Evolutionary conservation across 345 rosid species (phyloP), one percentile per base, ranked within the genome.

Genomic region (Aegle marmelos): DNA sequence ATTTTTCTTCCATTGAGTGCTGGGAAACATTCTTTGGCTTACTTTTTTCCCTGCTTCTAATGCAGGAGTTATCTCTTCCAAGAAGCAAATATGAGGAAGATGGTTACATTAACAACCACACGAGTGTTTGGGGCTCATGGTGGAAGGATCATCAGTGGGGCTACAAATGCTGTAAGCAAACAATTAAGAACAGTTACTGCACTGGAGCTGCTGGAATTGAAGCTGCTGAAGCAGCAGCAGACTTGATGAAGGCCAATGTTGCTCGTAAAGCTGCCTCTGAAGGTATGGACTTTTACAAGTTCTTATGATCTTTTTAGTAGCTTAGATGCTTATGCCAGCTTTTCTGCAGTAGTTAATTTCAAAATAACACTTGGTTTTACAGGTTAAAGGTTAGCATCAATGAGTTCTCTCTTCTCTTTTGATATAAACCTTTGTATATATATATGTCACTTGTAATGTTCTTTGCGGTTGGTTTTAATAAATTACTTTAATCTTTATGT

Each of bases 131-230:
- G 91, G 98, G 95, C n/a, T 94, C 98, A 13, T 93, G 97, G 98
- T 93, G 94, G 95, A 93, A 85, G 76, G 98, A 90, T 82, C 90
- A 91, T 37, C 97, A 88, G 24, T 93, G 98, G 97, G 93, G 98
- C 16, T 91, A 93, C 57, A 91, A 83, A 77, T 94, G 98, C 75
- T 94, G 98, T 58, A 86, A 86, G 81, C 98, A 94, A 78, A 87
- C 86, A 6, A 82, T 91, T 27, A 79, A 90, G 53, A 95, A 93
- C 78, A 90, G 97, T 79, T 94, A 93, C 37, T 91, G 98, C 84
- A 89, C 93, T 1, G 98, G 98, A 10, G 80, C 83, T 19, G 92
- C 95, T 1, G 98, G 98, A 45, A 90, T 95, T 67, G 88, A 90
- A 77, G 98, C 98, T 69, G 93, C 91, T 5, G 92, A 91, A 77